A percentile compares a stretch with the other conserved stretches of the same genome.
phyloP scores from a whole-genome alignment of 164 flowering plant genomes.

The Umbellularia californica region DNA sequence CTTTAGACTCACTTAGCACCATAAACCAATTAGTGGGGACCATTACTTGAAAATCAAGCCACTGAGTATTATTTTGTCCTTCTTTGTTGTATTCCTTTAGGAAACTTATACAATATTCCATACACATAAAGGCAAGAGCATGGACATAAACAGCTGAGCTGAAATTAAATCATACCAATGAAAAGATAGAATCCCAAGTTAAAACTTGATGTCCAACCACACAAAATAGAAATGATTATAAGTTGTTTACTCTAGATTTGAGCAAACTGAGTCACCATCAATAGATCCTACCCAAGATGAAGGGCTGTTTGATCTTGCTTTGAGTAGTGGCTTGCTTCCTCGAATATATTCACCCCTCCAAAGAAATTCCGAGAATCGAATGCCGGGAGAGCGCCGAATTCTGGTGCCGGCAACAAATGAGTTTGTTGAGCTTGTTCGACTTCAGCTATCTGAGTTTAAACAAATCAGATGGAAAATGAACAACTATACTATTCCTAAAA shows the following conservation, averaged over 20 bases:
- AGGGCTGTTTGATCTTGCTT: slow-evolving; percentile 56
- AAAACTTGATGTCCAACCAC: neutral
- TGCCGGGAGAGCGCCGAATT: slow-evolving; percentile 45
- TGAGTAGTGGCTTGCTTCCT: slow-evolving; percentile 21
- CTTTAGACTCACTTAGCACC: no score
- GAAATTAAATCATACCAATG: neutral
- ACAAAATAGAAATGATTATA: neutral
- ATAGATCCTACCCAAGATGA: slow-evolving; percentile 47
- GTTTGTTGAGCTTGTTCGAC: slow-evolving; percentile 47
- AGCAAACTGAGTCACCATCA: neutral
- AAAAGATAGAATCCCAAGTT: no score
- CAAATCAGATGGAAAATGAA: neutral
- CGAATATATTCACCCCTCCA: slow-evolving; percentile 41
- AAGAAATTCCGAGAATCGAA: slow-evolving; percentile 56
- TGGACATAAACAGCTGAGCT: neutral
- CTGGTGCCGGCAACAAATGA: slow-evolving; percentile 41
- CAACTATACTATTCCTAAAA: neutral
- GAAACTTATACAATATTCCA: no score
- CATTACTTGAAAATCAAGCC: no score
- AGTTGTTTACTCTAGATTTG: neutral
- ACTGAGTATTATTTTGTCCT: no score
- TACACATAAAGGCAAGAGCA: neutral
- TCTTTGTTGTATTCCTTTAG: no score
- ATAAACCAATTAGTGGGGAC: no score
- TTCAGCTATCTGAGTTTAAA: slow-evolving; percentile 43